These are phyloP conservation scores for Parietichytrium sp. DNA, from an alignment of 108 stramenopile genomes.

Conservation along the genomic window DNA sequence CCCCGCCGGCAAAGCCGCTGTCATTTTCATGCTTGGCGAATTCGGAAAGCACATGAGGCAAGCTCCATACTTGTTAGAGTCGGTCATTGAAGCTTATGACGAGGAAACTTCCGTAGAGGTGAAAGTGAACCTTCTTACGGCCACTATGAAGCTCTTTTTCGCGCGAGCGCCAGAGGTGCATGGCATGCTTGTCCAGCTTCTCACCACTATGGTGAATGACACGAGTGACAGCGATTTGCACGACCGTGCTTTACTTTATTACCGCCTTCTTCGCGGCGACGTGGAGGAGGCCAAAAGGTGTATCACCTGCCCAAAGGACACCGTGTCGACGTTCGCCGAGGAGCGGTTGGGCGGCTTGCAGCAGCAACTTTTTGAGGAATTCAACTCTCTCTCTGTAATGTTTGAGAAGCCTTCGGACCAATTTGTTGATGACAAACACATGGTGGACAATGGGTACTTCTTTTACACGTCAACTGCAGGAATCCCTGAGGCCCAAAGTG, in stretches of 20 bases:
- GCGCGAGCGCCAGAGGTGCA: constrained; percentile 93
- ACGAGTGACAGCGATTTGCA: constrained; percentile 88
- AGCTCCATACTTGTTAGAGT: constrained; percentile 96
- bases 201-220: constrained; percentile 66
- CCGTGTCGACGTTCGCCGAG: constrained; percentile 66
- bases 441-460: no score
- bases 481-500: no score
- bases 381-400: constrained; percentile 90
- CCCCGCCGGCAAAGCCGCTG: constrained; percentile 80
- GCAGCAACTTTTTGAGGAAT: constrained; percentile 80
- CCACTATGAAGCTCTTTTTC: constrained; percentile 91
- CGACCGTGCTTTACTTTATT: constrained; percentile 95
- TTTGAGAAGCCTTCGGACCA: constrained; percentile 83
- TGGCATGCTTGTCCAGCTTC: constrained; percentile 86
- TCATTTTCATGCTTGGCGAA: constrained; percentile 94
- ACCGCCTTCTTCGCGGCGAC: constrained; percentile 82
- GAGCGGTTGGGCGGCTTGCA: constrained; percentile 73
- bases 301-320: constrained; percentile 51
- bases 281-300: constrained; percentile 72
- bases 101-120: constrained; percentile 46
- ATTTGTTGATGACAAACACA: constrained; percentile 80
- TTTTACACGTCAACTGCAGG: no score
- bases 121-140: constrained; percentile 66
- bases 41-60: constrained; percentile 83
- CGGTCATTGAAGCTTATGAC: constrained; percentile 57